Evolutionary conservation across 2,329 filamentous ascomycete genomes (phyloP), one percentile per base, ranked within the genome.

Genomic region (Diaporthe citriasiana): DNA sequence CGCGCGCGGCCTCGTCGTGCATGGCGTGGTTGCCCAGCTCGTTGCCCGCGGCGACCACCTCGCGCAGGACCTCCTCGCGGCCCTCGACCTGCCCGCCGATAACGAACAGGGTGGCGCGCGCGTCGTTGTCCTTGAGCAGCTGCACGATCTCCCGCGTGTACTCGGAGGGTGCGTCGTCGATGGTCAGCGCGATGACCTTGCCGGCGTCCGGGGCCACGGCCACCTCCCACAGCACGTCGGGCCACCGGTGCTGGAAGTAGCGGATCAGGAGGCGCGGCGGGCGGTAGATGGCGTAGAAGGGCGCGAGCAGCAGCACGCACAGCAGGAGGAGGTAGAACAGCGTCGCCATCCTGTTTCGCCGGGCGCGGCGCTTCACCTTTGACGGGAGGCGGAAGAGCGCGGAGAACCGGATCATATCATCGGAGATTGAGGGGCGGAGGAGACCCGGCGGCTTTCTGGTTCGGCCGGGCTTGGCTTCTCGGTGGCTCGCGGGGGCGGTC

Each of bases 11-110:
- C 85, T 97, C 94, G 82, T 98, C 95, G 81, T 91, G 89, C 94
- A 97, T 95, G 13, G 93, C 95, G 83, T 98, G 95, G 83, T 98
- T 98, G 33, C 90, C 95, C 4, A 98, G 86, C 85, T 95, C 93
- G 81, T 93, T 90, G 30, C 91, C 92, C 65, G 83, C 85, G 50
- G 85, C 84, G n/a, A 94, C 85, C 1, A 93, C 84, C 51, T 89
- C 85, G 56, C 87, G 83, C 42, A 95, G 85, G 4, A 88, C 82
- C 8, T 85, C 83, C 79, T 92, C 87, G 38, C 86, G 79, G 12
- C 80, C 81, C 4, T 85, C 77, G 13, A 94, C 91, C 84, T 98
- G 95, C 3, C 88, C 89, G 12, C 95, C 95, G 78, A 98, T 97
- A 42, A 97, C 88, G 82, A 98, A 98, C 82, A 97, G 97, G 0